Conservation (phyloP, 108 stramenopile species). For the Ochromonas danica region DNA sequence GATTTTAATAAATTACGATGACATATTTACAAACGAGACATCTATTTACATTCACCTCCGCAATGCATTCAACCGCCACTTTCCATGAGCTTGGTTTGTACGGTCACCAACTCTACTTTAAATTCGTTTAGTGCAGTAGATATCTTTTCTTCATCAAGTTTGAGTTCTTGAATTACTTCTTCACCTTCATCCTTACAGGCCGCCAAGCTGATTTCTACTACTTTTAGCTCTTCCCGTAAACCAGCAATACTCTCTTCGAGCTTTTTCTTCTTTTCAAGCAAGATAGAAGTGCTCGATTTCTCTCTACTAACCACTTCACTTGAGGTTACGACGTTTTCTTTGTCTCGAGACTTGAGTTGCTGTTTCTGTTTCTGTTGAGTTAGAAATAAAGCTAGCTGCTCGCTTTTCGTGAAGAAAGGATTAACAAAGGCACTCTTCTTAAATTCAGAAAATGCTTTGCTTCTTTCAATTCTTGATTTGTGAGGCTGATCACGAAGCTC, state of each 20-base stretch:
- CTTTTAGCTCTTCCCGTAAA: neutral
- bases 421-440: too few relatives aligned
- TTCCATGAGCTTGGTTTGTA: too few relatives aligned
- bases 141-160: too few relatives aligned
- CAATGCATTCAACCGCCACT: too few relatives aligned
- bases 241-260: neutral
- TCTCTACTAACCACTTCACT: neutral
- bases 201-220: neutral
- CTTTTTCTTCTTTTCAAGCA: neutral
- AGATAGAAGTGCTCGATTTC: neutral
- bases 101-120: too few relatives aligned
- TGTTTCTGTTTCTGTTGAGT: too few relatives aligned
- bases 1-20: neutral
- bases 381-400: too few relatives aligned
- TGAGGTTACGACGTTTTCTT: neutral
- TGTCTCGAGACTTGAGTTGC: too few relatives aligned
- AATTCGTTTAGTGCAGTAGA: too few relatives aligned
- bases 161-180: too few relatives aligned
- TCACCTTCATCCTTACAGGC: too few relatives aligned
- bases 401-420: neutral
- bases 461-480: neutral
- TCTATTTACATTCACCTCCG: neutral
- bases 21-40: neutral
- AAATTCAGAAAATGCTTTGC: neutral
- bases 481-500: too few relatives aligned